phyloP scores from a whole-genome alignment of 768 basidiomycete genomes.

The Serendipita sp. region DNA sequence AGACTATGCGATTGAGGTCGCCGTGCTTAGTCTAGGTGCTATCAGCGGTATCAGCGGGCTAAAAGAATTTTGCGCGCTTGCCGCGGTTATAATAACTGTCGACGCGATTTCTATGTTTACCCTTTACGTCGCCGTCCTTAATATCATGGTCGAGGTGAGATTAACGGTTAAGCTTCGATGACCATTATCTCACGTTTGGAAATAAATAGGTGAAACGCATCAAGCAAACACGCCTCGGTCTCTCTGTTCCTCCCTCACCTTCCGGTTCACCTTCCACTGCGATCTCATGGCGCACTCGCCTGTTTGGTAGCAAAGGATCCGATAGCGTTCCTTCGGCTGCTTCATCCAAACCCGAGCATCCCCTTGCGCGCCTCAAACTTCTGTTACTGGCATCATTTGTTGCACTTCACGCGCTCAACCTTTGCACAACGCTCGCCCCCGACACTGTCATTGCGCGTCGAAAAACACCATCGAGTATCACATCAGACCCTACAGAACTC shows the following conservation, averaged over 20 bases:
- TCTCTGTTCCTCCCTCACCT: slow-evolving; percentile 14
- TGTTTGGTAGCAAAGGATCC: slow-evolving; percentile 15
- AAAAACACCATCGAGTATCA: slow-evolving; percentile 18
- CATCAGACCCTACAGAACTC: background rate
- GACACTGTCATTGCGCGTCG: slow-evolving; percentile 36
- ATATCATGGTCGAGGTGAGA: slow-evolving; percentile 86
- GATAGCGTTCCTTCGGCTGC: slow-evolving; percentile 6
- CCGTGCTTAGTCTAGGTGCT: slow-evolving; percentile 74
- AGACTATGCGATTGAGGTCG: slow-evolving; percentile 86
- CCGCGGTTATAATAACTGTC: slow-evolving; percentile 67
- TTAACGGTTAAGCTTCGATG: background rate
- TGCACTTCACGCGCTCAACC: slow-evolving; percentile 78
- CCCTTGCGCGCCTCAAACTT: slow-evolving; percentile 75
- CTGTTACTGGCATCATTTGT: slow-evolving; percentile 84
- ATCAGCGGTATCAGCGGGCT: slow-evolving; percentile 75
- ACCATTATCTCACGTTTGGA: background rate
- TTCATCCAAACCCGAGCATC: slow-evolving; percentile 35
- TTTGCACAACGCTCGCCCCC: slow-evolving; percentile 76
- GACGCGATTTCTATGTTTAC: slow-evolving; percentile 84
- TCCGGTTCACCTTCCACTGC: slow-evolving; percentile 38
- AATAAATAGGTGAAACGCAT: slow-evolving; percentile 24
- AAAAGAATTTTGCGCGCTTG: slow-evolving; percentile 86
- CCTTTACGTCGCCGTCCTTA: slow-evolving; percentile 75
- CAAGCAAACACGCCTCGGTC: slow-evolving; percentile 22
- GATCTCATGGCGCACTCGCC: slow-evolving; percentile 23